Base-by-base conservation (phyloP, 805 yeast species). In the Cyberlindnera bimundalis region DNA sequence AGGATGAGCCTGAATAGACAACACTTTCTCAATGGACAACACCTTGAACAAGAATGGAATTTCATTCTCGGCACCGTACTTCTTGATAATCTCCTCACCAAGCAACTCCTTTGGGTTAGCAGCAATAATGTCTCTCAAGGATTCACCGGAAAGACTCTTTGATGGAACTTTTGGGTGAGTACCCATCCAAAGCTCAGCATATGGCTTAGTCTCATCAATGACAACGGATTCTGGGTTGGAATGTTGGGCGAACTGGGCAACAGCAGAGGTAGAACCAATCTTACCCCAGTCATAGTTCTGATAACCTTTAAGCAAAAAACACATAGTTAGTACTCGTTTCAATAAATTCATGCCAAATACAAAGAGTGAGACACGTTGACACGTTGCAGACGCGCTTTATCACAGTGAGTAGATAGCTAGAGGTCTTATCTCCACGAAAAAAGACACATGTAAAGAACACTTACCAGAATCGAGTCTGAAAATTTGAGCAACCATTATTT, bases 131-230 rank as follows among this genome's bases (percentile, higher is more conserved):
- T 85, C 84, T 46, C 89, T 72, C 60, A 93, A 72, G 16, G 78
- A 71, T 51, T 74, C 66, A 24, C 81, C 81, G 15, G 69, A 63
- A 19, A 74, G 72, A 16, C 28, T 33, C 35, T 76, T 74, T 15
- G 96, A 83, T 21, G 98, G 96, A 11, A 84, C 89, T 33, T 84
- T 84, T 39, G 95, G 91, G 61, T 93, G 99, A 19, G 98, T 89
- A 29, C 99, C 99, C 99, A 93, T 93, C 99, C 99, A 93, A 52
- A 93, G 71, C 64, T 93, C 99, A 14, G 99, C 99, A 59, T 93
- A 93, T 10, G 99, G 98, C 58, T 80, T 78, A 28, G 71, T 39
- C 55, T 83, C 90, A 50, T 84, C 87, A 40, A 89, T 74, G 15
- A 57, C 58, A 39, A 86, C 69, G 11, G 52, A 32, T 9, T 60